phyloP scores from a whole-genome alignment of 2,329 filamentous ascomycete species.

The Scytalidium sp. region DNA sequence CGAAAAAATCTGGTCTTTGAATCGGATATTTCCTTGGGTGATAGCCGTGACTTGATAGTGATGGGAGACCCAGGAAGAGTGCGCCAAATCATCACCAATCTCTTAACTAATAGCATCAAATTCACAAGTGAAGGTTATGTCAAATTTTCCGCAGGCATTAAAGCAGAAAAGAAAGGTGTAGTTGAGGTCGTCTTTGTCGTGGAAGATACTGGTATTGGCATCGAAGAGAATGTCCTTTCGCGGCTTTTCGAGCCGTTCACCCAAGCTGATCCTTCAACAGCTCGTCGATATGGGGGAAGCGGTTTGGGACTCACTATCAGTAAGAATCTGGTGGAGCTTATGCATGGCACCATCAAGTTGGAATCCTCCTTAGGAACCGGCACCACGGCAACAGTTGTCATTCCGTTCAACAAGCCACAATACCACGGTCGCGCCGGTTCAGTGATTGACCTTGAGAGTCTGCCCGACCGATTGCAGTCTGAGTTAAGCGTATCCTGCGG shows the following conservation, averaged over 20 bases:
- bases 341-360: constrained; percentile 72
- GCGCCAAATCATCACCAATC: constrained; percentile 78
- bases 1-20: constrained; percentile 74
- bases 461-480: constrained; percentile 65
- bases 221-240: constrained; percentile 72
- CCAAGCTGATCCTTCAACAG: constrained; percentile 78
- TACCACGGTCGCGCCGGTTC: constrained; percentile 43
- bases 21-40: constrained; percentile 55
- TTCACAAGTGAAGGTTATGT: constrained; percentile 70
- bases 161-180: constrained; percentile 60
- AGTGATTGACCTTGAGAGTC: constrained; percentile 58
- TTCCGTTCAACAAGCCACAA: constrained; percentile 72
- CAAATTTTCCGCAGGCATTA: constrained; percentile 61
- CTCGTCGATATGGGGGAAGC: constrained; percentile 74
- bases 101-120: constrained; percentile 75
- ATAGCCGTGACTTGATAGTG: constrained; percentile 69
- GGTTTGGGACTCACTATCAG: constrained; percentile 77
- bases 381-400: constrained; percentile 73
- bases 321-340: constrained; percentile 76
- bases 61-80: constrained; percentile 83
- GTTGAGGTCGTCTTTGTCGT: constrained; percentile 70
- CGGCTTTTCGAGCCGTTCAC: constrained; percentile 77
- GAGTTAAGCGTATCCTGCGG: constrained; percentile 64
- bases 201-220: constrained; percentile 78
- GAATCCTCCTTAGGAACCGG: constrained; percentile 65